phyloP scores from a whole-genome alignment of 257 asterid species.

The Solanum virginianum region DNA sequence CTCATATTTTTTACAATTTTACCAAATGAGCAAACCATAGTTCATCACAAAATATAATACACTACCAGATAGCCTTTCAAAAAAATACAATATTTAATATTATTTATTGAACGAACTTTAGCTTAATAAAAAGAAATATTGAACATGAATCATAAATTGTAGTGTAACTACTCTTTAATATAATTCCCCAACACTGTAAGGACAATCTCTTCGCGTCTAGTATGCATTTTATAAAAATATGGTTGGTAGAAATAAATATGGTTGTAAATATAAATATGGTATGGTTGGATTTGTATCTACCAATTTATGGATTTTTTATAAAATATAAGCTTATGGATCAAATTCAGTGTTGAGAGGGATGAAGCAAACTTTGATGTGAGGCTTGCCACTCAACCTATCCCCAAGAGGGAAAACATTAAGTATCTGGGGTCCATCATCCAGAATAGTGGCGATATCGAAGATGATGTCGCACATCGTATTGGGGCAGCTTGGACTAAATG shows the following conservation, averaged over 20 bases:
- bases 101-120: neutral
- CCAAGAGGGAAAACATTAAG: too few relatives aligned
- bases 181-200: neutral
- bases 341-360: too few relatives aligned
- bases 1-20: neutral
- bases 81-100: neutral
- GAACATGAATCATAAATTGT: neutral
- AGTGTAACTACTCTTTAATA: neutral
- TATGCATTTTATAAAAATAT: neutral
- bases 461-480: too few relatives aligned
- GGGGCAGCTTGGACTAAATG: too few relatives aligned
- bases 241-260: neutral
- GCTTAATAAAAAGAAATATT: neutral
- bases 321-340: neutral
- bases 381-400: too few relatives aligned
- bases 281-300: neutral
- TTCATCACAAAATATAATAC: neutral
- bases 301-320: neutral
- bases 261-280: neutral
- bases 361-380: too few relatives aligned
- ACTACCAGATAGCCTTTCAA: neutral
- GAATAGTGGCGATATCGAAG: too few relatives aligned
- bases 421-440: too few relatives aligned
- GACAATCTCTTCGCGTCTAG: neutral
- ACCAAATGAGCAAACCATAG: neutral